A percentile compares a stretch with the other conserved stretches of the same genome.
phyloP scores from a whole-genome alignment of 2,329 filamentous ascomycete species.

The Botryosphaeria dothidea region DNA sequence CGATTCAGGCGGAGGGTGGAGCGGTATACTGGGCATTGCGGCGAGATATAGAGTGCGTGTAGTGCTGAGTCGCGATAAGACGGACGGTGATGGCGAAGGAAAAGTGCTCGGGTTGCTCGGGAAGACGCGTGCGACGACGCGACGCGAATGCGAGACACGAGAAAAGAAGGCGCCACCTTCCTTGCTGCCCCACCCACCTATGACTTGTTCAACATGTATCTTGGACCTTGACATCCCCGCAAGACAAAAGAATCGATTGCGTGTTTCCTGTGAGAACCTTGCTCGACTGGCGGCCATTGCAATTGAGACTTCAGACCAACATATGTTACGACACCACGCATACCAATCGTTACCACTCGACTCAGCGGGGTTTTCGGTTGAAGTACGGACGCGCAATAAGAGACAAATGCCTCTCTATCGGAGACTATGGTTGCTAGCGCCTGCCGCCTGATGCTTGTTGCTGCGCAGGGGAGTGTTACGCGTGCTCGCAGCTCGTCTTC shows the following conservation, averaged over 20 bases:
- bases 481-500: neutral
- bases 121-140: neutral
- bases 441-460: neutral
- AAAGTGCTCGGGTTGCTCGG: neutral
- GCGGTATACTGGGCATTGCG: slow-evolving; percentile 22
- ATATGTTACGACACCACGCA: too few relatives aligned
- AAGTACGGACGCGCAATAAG: too few relatives aligned
- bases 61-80: neutral
- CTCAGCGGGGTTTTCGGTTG: too few relatives aligned
- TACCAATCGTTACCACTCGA: too few relatives aligned
- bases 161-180: neutral
- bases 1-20: slow-evolving; percentile 20
- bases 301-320: too few relatives aligned
- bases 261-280: too few relatives aligned
- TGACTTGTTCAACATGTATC: too few relatives aligned
- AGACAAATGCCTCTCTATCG: too few relatives aligned
- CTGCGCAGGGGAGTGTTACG: neutral
- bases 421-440: neutral
- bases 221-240: too few relatives aligned
- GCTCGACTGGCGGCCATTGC: too few relatives aligned
- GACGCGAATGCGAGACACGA: slow-evolving; percentile 1
- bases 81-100: neutral
- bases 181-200: neutral
- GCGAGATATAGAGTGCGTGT: neutral
- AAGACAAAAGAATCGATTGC: too few relatives aligned